A percentile compares a stretch with the other conserved stretches of the same genome.
Conservation (phyloP, 306 rosid genomes). For the Cicer yamashitae region DNA sequence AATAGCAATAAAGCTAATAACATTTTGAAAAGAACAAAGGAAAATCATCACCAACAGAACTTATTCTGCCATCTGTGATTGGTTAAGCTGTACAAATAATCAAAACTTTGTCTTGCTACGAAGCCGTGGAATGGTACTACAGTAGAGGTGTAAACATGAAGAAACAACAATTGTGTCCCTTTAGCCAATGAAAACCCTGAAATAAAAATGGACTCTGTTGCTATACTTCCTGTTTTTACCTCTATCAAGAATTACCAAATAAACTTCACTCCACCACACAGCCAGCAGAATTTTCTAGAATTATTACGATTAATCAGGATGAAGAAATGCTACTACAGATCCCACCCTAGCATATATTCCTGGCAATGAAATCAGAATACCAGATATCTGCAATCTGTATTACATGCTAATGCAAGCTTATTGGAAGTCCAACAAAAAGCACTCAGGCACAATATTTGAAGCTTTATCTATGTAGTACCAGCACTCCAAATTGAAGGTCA, state of each 20-base stretch:
- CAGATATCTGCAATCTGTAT: conserved; percentile 16
- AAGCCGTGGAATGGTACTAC: background rate
- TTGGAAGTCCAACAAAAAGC: conserved; percentile 7
- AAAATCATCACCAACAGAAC: conserved; percentile 22
- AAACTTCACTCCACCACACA: background rate
- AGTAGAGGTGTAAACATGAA: background rate
- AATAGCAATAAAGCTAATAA: background rate
- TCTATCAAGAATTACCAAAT: conserved; percentile 19
- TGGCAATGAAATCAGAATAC: background rate
- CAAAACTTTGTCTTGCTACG: background rate
- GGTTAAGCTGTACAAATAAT: conserved; percentile 8
- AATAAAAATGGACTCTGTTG: background rate
- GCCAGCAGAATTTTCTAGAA: conserved; percentile 6
- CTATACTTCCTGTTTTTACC: background rate
- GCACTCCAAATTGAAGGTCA: too few relatives aligned
- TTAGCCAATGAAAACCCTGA: background rate
- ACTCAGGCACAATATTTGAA: background rate
- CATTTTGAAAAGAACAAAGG: background rate
- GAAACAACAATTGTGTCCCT: background rate
- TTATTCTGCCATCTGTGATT: background rate
- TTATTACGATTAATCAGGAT: background rate
- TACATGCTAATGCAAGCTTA: conserved; percentile 8
- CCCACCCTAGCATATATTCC: conserved; percentile 23
- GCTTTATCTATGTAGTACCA: background rate
- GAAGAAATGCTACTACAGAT: conserved; percentile 27